Evolutionary conservation across 2,329 filamentous ascomycete genomes (phyloP), one percentile per base, ranked within the genome.

Genomic region (Trichoderma koningii): DNA sequence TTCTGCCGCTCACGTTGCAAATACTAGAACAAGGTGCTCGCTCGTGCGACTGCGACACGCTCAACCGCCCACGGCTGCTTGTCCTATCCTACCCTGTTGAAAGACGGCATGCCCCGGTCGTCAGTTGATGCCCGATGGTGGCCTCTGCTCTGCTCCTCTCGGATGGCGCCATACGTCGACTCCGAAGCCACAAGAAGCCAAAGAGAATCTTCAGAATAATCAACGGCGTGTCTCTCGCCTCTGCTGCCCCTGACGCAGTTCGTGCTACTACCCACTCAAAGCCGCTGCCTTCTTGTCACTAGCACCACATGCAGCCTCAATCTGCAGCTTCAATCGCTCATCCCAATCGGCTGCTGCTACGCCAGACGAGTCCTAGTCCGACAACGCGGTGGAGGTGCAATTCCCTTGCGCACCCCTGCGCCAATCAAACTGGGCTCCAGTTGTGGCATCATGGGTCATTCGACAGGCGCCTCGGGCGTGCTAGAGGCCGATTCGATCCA

Each of bases 341-440:
- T 38, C 2, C 30, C 9, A 30, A 38, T 38, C 34, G 34, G 34
- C 53, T 42, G 44, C 28, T 44, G 21, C 47, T 45, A 50, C n/a
- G 48, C 41, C 41, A 26, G 45, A 38, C 56, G 26, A 21, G 44
- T 53, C 34, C 42, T 55, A 63, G 48, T 48, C 34, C 48, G 26
- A 47, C 50, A 15, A 34, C 28, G 48, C 23, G 41, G 59, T 51
- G 59, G 50, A 51, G 59, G 38, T 48, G 42, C 21, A 26, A 63
- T 55, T 38, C 45, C 50, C 59, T 63, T 26, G 34, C 34, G 50
- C 26, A 63, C 59, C 59, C 59, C 41, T 63, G 59, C 52, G 59
- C 59, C 59, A 63, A 63, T 63, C 59, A 63, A 63, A 63, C 59
- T 52, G 19, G 28, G n/a, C 59, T 63, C 50, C 48, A 30, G 48